Base-by-base conservation (phyloP, 164 flowering plant species). In the Cinnamomum micranthum region DNA sequence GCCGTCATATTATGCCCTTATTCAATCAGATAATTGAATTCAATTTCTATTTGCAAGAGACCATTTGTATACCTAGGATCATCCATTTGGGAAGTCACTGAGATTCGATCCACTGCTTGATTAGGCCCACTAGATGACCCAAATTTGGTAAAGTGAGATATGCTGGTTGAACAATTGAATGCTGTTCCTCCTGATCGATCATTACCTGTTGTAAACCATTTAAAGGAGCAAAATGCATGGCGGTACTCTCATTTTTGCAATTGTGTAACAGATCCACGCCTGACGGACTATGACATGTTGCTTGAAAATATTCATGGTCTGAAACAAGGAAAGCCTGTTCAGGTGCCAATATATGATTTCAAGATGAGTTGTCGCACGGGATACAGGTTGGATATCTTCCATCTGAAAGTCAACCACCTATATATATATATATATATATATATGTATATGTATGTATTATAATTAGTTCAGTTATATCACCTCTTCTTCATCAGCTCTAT, bases 261-360 rank as follows among this genome's bases (percentile, higher is more conserved):
- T 28, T 78, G 75, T 77, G 59, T 20, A 77, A 81, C 93, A 95
- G 99, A 96, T 74, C 99, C 99, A 63, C 97, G 99, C 51, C 81
- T 96, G 86, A 96, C 97, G 10, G 99, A 96, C 80, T 96, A 92
- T 84, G 97, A 94, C 67, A 90, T 97, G 22, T 84, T 96, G 84
- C 94, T 96, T 62, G 80, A 88, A 81, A 96, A 96, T 83, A 80
- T 96, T 35, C 83, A 85, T 55, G 98, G 88, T 73, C 79, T 96
- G 65, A 92, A 88, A 80, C 92, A 80, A 65, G 99, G 97, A 75
- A 91, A 89, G 78, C 81, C 78, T 52, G 94, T 84, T 68, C 82
- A 94, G 81, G 90, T 96, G 80, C 99, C 99, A 62, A 83, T 94
- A 41, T 96, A 96, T 87, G 99, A 96, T 88, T 96, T 91, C 89